These are phyloP conservation scores for Ganoderma sinense DNA, from an alignment of 1,284 basidiomycete genomes.

Conservation along the genomic window DNA sequence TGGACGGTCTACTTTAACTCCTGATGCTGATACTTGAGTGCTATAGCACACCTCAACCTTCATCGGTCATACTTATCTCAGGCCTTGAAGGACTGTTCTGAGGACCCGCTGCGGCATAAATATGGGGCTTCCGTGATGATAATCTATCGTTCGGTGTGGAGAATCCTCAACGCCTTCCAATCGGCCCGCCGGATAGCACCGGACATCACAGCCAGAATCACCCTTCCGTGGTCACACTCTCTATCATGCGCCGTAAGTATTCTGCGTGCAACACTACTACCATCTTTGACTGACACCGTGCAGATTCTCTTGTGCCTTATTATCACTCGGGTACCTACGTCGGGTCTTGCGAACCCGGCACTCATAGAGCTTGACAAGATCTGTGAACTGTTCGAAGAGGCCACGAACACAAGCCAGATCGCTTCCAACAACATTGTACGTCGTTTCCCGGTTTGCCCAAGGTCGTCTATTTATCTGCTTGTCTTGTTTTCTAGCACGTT, in stretches of 20 bases:
- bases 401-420: constrained; percentile 52
- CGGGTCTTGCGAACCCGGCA: constrained; percentile 60
- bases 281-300: not conserved
- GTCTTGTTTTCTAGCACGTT: constrained; percentile 46
- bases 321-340: constrained; percentile 62
- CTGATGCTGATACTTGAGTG: not conserved
- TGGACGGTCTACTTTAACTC: not conserved
- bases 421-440: constrained; percentile 60
- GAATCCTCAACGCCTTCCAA: constrained; percentile 58
- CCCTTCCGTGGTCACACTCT: constrained; percentile 66
- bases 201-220: constrained; percentile 52
- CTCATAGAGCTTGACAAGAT: constrained; percentile 64
- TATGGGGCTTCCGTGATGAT: constrained; percentile 74
- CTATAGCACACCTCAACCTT: constrained; percentile 66
- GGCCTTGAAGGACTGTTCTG: constrained; percentile 64
- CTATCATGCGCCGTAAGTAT: constrained; percentile 66
- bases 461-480: too few relatives aligned
- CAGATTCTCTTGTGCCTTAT: constrained; percentile 76
- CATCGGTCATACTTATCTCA: constrained; percentile 76
- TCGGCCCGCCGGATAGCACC: constrained; percentile 51
- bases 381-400: constrained; percentile 58
- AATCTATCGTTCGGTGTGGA: constrained; percentile 74
- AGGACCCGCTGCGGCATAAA: constrained; percentile 63
- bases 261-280: not conserved
- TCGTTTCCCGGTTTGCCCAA: constrained; percentile 2